Conservation (phyloP, 225 moss, liverwort and hornwort species). For the Sphagnum tenellum region DNA sequence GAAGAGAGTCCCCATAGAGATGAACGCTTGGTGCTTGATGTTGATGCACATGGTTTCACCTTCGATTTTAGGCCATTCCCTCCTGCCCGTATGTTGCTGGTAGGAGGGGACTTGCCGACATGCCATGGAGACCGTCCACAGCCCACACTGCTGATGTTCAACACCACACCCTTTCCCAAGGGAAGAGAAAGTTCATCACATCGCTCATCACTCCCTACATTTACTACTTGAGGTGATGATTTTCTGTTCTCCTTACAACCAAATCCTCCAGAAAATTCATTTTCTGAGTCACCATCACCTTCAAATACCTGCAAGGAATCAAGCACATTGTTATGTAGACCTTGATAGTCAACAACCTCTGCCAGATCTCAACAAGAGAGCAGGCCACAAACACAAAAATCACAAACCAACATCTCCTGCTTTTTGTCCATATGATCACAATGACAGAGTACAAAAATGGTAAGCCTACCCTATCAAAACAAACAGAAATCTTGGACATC, state of each 20-base stretch:
- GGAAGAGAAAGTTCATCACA: conserved; percentile 37
- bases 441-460: background rate
- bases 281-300: conserved; percentile 74
- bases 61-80: conserved; percentile 37
- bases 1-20: conserved; percentile 66
- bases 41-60: conserved; percentile 45
- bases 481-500: background rate
- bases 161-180: conserved; percentile 45
- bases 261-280: conserved; percentile 63
- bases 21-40: conserved; percentile 59
- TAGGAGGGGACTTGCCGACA: conserved; percentile 62
- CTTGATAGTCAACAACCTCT: no score
- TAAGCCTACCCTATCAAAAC: background rate
- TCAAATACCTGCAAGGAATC: conserved; percentile 51
- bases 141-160: conserved; percentile 26
- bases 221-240: conserved; percentile 52
- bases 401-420: no score
- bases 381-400: no score
- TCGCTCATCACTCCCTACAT: conserved; percentile 48
- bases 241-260: conserved; percentile 44
- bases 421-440: background rate
- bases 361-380: background rate
- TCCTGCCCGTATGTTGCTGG: conserved; percentile 46
- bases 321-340: background rate
- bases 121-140: conserved; percentile 59